phyloP scores from a whole-genome alignment of 176 grass and related monocot genomes.

The Phoenix dactylifera region DNA sequence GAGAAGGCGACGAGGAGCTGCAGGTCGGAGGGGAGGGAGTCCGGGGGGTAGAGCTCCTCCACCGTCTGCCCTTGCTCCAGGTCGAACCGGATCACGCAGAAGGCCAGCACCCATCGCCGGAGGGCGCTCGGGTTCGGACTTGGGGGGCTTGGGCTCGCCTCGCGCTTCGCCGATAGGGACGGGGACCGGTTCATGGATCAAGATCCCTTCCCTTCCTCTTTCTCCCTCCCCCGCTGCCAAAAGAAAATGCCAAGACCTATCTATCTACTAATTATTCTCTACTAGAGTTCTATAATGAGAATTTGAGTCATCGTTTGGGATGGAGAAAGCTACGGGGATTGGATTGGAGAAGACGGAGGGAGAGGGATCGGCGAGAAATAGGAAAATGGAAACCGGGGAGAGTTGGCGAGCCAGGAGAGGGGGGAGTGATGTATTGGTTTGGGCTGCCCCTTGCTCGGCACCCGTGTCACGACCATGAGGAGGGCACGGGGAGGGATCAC shows the following conservation, averaged over 20 bases:
- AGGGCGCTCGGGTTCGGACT: slow-evolving; percentile 37
- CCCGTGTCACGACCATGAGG: no score
- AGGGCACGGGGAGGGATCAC: no score
- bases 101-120: slow-evolving; percentile 65
- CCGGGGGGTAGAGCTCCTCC: slow-evolving; percentile 63
- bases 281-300: no score
- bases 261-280: no score
- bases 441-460: no score
- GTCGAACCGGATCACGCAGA: slow-evolving; percentile 93
- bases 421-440: not conserved
- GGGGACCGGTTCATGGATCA: slow-evolving; percentile 54
- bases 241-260: no score
- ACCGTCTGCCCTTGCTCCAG: slow-evolving; percentile 86
- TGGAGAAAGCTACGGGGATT: not conserved
- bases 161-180: slow-evolving; percentile 44
- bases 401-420: slow-evolving; percentile 10
- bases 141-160: slow-evolving; percentile 5
- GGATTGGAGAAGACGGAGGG: slow-evolving; percentile 11
- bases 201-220: no score
- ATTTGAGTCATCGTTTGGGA: no score
- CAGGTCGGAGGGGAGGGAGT: slow-evolving; percentile 47
- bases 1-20: slow-evolving; percentile 87
- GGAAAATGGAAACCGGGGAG: slow-evolving; percentile 15
- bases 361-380: slow-evolving; percentile 1
- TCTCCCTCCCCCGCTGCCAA: no score